Base-by-base conservation (phyloP, 2,329 filamentous ascomycete genomes). In the Penicillium palitans region DNA sequence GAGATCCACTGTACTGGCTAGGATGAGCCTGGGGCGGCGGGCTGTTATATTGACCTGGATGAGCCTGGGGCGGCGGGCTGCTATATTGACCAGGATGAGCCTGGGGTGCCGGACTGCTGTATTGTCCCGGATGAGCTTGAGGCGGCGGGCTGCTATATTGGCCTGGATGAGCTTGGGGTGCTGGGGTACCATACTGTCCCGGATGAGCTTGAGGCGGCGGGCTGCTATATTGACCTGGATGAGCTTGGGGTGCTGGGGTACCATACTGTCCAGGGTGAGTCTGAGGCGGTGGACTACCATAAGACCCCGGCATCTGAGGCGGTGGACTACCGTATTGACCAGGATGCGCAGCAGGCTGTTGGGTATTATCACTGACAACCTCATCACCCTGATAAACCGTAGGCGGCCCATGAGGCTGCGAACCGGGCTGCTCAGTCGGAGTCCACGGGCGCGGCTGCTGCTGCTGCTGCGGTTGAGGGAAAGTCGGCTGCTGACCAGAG, bases 361-460 rank as follows among this genome's bases (percentile, higher is more conserved):
- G 80, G 47, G 75, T 82, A 33, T 65, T 82, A 75, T 64, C 57
- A 37, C 63, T 63, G 6, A 93, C 86, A 61, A 90, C 87, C 63
- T 88, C 88, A 52, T 86, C 84, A 7, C 95, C 95, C 76, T 97
- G 93, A 67, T 97, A 98, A 1, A 96, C 89, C 0, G 90, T 92
- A 0, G 93, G 92, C 31, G 92, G 92, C 0, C 93, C 93, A 77
- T 96, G 91, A 6, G 91, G 91, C 52, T 92, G 89, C 61, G 88
- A 88, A 33, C 91, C 92, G 1, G 93, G 92, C 57, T 87, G 84
- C 73, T 99, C 95, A 3, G 95, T 98, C 0, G 95, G 95, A 10
- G 93, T 98, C 95, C 93, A 98, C 31, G 93, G 93, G 48, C 93
- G 84, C 58, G 66, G 72, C 45, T 70, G 67, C 25, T 76, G 74